Evolutionary conservation across 768 basidiomycete genomes (phyloP).

Genomic region (Pulveroboletus sp.): DNA sequence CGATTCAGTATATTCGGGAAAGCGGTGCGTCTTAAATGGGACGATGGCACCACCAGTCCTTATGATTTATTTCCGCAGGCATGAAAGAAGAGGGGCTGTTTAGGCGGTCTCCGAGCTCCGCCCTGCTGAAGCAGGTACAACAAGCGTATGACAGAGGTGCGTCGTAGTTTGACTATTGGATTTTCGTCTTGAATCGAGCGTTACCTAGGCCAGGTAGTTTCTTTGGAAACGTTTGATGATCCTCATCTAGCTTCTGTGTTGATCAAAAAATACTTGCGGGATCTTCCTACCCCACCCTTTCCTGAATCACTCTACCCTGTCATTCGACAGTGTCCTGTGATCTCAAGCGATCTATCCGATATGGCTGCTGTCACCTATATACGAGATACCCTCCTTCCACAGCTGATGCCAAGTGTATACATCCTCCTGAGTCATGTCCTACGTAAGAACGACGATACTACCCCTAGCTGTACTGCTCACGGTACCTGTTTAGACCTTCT

Average conservation of each 20-base stretch:
- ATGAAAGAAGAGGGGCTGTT: slow-evolving; percentile 77
- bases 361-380: slow-evolving; percentile 61
- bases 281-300: slow-evolving; percentile 77
- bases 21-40: slow-evolving; percentile 34
- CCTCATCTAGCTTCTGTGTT: slow-evolving; percentile 81
- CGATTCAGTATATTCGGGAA: slow-evolving; percentile 65
- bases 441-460: slow-evolving; percentile 39
- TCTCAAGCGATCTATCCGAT: slow-evolving; percentile 50
- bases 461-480: slow-evolving; percentile 7
- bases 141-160: slow-evolving; percentile 82
- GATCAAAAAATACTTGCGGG: slow-evolving; percentile 80
- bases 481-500: slow-evolving; percentile 53
- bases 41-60: background rate
- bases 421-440: slow-evolving; percentile 70
- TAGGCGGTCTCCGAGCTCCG: slow-evolving; percentile 73
- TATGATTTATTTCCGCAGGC: slow-evolving; percentile 27
- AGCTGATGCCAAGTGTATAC: slow-evolving; percentile 65
- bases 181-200: slow-evolving; percentile 6
- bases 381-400: slow-evolving; percentile 62
- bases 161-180: background rate
- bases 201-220: slow-evolving; percentile 66
- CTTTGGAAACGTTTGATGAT: slow-evolving; percentile 69
- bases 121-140: slow-evolving; percentile 65
- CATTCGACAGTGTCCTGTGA: slow-evolving; percentile 64
- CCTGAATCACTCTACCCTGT: slow-evolving; percentile 62